These are phyloP conservation scores for Coemansia sp. DNA, from an alignment of 192 early-diverging fungal genomes.

Conservation along the genomic window DNA sequence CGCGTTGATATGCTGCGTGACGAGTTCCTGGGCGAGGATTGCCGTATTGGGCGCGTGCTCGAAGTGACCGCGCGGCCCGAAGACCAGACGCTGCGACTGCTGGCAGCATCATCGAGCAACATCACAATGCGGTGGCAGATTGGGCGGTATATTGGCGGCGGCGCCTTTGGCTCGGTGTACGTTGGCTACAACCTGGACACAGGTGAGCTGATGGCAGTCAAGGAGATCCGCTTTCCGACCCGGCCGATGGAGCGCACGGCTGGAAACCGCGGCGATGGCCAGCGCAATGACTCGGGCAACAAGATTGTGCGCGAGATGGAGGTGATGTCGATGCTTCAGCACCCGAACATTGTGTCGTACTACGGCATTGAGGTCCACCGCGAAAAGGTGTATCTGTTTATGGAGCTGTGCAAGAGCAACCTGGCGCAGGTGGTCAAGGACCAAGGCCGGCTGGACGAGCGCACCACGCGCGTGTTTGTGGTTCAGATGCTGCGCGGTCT, in stretches of 20 bases:
- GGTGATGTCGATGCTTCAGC: slow-evolving; percentile 83
- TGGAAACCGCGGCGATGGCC: slow-evolving; percentile 3
- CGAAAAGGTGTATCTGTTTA: slow-evolving; percentile 84
- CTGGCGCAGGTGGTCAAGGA: slow-evolving; percentile 66
- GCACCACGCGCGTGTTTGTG: slow-evolving; percentile 64
- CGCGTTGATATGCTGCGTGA: slow-evolving; percentile 33
- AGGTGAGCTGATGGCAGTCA: slow-evolving; percentile 85
- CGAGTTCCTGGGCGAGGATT: slow-evolving; percentile 15
- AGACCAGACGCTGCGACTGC: slow-evolving; percentile 70
- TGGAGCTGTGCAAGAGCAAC: slow-evolving; percentile 86
- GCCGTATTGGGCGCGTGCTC: slow-evolving; percentile 66
- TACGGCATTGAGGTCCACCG: slow-evolving; percentile 89
- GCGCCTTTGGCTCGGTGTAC: slow-evolving; percentile 85
- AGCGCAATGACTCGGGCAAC: slow-evolving; percentile 29
- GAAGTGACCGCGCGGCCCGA: slow-evolving; percentile 68
- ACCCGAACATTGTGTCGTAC: slow-evolving; percentile 87
- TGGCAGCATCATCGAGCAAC: slow-evolving; percentile 71
- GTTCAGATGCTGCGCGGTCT: slow-evolving; percentile 81
- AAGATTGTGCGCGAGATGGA: slow-evolving; percentile 88
- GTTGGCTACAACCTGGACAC: slow-evolving; percentile 78
- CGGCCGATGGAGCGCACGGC: slow-evolving; percentile 27
- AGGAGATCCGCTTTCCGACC: slow-evolving; percentile 83
- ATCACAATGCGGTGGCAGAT: slow-evolving; percentile 85
- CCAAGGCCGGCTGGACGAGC: slow-evolving; percentile 76
- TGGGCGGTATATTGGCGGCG: slow-evolving; percentile 78